Conservation (phyloP, 208 protist species). For the Tritrichomonas musculus region DNA sequence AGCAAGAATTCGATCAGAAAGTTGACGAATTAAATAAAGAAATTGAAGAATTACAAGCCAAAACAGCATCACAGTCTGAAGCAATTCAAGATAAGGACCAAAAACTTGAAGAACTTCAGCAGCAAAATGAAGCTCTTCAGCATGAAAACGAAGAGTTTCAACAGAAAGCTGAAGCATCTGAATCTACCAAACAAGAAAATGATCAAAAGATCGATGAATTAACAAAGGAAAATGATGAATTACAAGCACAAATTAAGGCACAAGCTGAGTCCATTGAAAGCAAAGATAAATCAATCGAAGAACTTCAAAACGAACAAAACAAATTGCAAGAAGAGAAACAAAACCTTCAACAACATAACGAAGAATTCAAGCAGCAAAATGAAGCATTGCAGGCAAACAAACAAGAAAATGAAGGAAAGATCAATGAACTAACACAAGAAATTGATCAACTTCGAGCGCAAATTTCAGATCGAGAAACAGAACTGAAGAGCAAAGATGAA, state of each 20-base stretch:
- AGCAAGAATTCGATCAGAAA: background rate
- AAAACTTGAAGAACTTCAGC: too few species aligned
- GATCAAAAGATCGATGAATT: too few species aligned
- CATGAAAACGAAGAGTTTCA: too few species aligned
- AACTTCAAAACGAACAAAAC: background rate
- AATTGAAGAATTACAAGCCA: background rate
- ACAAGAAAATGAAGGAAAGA: background rate
- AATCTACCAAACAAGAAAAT: background rate
- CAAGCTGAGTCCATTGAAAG: background rate
- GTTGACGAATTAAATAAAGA: background rate
- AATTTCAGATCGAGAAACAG: background rate
- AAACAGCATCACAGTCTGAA: background rate
- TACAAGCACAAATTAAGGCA: background rate
- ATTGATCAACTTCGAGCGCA: background rate
- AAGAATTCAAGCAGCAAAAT: background rate
- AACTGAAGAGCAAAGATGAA: background rate
- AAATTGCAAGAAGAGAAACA: background rate
- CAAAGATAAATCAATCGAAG: background rate
- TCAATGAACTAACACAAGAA: background rate
- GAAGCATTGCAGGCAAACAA: background rate
- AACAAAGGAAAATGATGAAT: background rate
- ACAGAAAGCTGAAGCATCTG: too few species aligned
- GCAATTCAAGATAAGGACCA: too few species aligned
- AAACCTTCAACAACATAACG: background rate
- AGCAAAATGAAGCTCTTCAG: too few species aligned